Evolutionary conservation across 495 filamentous ascomycete species (phyloP).

Genomic region (Rostrohypoxylon terebratum): DNA sequence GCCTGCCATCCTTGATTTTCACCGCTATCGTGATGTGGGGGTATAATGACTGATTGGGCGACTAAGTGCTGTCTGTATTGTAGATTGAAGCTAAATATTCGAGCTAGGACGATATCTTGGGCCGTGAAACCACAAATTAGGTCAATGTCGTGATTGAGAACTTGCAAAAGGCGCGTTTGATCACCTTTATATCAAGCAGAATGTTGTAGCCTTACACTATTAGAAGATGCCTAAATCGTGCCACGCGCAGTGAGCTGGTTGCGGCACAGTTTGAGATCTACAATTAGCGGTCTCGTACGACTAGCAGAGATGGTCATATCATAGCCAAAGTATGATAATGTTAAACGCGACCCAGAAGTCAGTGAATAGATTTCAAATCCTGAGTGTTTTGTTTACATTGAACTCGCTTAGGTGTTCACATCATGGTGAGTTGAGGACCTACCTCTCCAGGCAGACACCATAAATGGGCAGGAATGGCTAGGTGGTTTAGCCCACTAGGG

Average conservation of each 20-base stretch:
- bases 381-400: neutral
- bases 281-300: neutral
- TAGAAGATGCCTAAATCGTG: neutral
- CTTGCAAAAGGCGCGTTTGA: neutral
- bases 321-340: neutral
- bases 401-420: neutral
- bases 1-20: conserved; percentile 8
- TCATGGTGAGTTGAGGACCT: neutral
- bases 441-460: neutral
- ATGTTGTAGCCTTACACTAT: neutral
- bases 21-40: neutral
- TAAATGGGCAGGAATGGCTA: neutral
- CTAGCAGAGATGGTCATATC: neutral
- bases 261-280: conserved; percentile 1
- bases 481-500: too few relatives aligned
- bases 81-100: neutral
- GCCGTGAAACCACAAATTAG: neutral
- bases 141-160: neutral
- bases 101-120: neutral
- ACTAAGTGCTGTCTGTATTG: neutral
- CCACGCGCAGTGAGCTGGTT: neutral
- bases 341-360: too few relatives aligned
- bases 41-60: neutral
- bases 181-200: neutral
- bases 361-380: neutral